phyloP scores from a whole-genome alignment of 2,329 filamentous ascomycete genomes.

The Ophiostoma angusticollis region DNA sequence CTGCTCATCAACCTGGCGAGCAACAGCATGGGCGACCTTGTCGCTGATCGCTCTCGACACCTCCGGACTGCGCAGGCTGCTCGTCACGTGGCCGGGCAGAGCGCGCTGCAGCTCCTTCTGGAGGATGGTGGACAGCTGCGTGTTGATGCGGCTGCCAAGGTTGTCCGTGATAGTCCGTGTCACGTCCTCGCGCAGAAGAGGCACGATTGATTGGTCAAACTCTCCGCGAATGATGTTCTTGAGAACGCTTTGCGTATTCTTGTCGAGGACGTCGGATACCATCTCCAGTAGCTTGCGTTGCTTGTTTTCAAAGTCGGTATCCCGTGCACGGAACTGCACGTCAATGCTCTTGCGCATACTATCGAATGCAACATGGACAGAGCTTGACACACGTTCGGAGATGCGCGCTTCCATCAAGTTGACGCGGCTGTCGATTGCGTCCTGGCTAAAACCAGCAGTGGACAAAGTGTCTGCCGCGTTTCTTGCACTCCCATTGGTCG shows the following conservation, averaged over 20 bases:
- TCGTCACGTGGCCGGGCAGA: conserved; percentile 54
- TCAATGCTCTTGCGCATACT: conserved; percentile 30
- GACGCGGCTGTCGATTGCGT: conserved; percentile 41
- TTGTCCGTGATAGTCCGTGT: conserved; percentile 58
- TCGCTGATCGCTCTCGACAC: conserved; percentile 62
- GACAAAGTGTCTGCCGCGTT: conserved; percentile 17
- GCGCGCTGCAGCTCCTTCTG: conserved; percentile 60
- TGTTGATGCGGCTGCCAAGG: conserved; percentile 54
- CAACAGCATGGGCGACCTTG: conserved; percentile 53
- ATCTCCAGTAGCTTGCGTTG: conserved; percentile 43
- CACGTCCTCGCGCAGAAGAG: conserved; percentile 56
- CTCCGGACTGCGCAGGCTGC: conserved; percentile 60
- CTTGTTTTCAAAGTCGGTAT: conserved; percentile 38
- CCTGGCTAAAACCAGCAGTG: conserved; percentile 17
- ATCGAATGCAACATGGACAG: conserved; percentile 42
- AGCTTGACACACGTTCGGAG: conserved; percentile 30
- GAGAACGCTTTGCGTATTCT: conserved; percentile 58
- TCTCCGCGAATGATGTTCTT: conserved; percentile 62
- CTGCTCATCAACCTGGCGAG: conserved; percentile 56
- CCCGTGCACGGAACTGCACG: conserved; percentile 47
- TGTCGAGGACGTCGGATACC: conserved; percentile 47
- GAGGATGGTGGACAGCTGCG: conserved; percentile 51
- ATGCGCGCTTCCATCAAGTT: conserved; percentile 40
- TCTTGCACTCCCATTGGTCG: conserved; percentile 27
- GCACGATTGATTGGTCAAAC: conserved; percentile 64